Conservation (phyloP, 768 basidiomycete species). For the Mycena belliarum region DNA sequence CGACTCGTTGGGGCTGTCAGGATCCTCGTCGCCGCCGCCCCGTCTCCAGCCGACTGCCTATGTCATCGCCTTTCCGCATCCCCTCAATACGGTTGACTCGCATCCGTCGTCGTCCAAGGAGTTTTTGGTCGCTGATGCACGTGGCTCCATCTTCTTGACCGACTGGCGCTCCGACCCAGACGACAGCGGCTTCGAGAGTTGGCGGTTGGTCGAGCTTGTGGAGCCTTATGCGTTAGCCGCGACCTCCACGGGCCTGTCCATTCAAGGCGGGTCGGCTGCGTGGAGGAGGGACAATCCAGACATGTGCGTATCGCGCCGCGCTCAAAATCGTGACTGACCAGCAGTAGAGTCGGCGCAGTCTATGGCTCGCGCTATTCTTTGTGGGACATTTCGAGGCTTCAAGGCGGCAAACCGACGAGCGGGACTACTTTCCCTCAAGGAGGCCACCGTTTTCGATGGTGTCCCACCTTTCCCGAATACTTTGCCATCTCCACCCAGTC, state of each 20-base stretch:
- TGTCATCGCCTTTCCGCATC: slow-evolving; percentile 70
- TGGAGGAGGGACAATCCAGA: slow-evolving; percentile 74
- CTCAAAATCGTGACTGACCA: slow-evolving; percentile 1
- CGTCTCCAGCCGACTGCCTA: slow-evolving; percentile 77
- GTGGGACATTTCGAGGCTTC: slow-evolving; percentile 74
- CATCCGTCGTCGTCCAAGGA: slow-evolving; percentile 78
- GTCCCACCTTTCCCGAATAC: slow-evolving; percentile 69
- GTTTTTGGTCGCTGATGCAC: slow-evolving; percentile 74
- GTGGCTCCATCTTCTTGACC: slow-evolving; percentile 73
- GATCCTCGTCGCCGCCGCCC: slow-evolving; percentile 33
- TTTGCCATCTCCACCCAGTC: slow-evolving; percentile 74
- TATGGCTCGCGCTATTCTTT: slow-evolving; percentile 72
- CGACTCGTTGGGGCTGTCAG: slow-evolving; percentile 28
- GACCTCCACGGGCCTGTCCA: slow-evolving; percentile 45
- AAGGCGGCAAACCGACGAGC: slow-evolving; percentile 73
- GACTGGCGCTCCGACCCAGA: slow-evolving; percentile 81
- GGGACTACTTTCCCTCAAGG: slow-evolving; percentile 69
- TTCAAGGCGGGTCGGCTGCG: slow-evolving; percentile 57
- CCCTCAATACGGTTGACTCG: slow-evolving; percentile 66
- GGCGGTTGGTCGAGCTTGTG: slow-evolving; percentile 70
- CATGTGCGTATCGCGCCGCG: slow-evolving; percentile 50
- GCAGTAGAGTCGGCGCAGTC: slow-evolving; percentile 68
- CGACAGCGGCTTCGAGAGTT: slow-evolving; percentile 48
- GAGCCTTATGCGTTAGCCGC: slow-evolving; percentile 67
- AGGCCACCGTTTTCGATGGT: slow-evolving; percentile 78